Percentiles rank a stretch among this genome's conserved stretches.
These are phyloP conservation scores for Torrubiellomyces zombiae DNA, from an alignment of 2,329 filamentous ascomycete species.

Conservation along the genomic window DNA sequence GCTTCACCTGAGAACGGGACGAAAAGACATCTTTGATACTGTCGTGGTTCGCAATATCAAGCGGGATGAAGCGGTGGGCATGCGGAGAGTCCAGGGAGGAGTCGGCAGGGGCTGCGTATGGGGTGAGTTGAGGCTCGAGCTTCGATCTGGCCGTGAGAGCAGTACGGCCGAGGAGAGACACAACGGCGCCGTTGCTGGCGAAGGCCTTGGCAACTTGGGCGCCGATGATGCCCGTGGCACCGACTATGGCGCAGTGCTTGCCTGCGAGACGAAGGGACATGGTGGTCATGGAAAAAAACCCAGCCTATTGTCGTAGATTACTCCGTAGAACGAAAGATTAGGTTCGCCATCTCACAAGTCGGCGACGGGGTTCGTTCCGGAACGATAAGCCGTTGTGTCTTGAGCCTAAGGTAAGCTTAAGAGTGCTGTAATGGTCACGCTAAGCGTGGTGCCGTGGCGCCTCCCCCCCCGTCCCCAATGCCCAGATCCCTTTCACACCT, in stretches of 20 bases:
- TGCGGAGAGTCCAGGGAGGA: conserved; percentile 5
- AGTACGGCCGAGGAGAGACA: conserved; percentile 45
- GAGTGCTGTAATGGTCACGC: no score
- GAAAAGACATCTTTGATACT: conserved; percentile 16
- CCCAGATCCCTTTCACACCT: no score
- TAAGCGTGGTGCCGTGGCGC: no score
- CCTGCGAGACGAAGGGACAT: conserved; percentile 22
- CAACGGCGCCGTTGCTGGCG: conserved; percentile 39
- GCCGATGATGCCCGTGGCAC: conserved; percentile 56
- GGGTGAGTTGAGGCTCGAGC: conserved; percentile 15
- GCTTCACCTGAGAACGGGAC: no score
- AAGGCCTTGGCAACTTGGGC: conserved; percentile 50
- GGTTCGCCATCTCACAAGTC: no score
- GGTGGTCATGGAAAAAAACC: no score
- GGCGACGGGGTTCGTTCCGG: no score
- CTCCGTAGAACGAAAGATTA: neutral
- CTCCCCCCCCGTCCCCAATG: no score
- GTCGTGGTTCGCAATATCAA: conserved; percentile 14
- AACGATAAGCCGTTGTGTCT: no score
- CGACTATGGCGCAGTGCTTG: conserved; percentile 46
- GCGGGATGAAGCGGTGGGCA: conserved; percentile 16
- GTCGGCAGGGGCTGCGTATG: conserved; percentile 6
- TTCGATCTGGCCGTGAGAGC: conserved; percentile 26
- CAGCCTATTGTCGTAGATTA: no score
- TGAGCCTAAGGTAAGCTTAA: no score